Conservation (phyloP, 495 filamentous ascomycete species). For the Aspergillus bertholletiae region DNA sequence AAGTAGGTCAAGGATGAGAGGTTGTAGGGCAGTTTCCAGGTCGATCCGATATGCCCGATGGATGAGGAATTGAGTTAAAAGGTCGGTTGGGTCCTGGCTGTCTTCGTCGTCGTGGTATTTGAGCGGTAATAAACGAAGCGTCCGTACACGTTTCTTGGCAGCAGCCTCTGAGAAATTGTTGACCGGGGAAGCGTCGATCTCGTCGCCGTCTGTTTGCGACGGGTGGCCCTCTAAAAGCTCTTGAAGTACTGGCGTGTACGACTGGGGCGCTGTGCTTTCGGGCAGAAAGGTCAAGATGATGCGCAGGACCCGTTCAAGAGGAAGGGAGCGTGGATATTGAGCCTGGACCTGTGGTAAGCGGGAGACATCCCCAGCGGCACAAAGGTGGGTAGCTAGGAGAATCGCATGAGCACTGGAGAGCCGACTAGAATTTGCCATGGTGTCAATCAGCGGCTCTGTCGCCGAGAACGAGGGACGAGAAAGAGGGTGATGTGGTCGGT, state of each 20-base stretch:
- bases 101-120: constrained; percentile 43
- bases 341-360: constrained; percentile 59
- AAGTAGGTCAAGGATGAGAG: constrained; percentile 67
- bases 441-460: constrained; percentile 4
- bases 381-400: constrained; percentile 44
- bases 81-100: constrained; percentile 46
- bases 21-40: constrained; percentile 69
- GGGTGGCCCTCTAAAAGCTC: constrained; percentile 47
- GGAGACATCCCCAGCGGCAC: constrained; percentile 54
- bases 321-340: constrained; percentile 54
- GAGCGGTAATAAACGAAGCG: constrained; percentile 65
- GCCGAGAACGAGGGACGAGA: background rate
- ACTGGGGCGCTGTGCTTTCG: constrained; percentile 63
- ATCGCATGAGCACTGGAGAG: constrained; percentile 47
- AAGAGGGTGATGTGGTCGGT: constrained; percentile 19
- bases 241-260: constrained; percentile 60
- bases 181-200: constrained; percentile 57
- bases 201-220: constrained; percentile 18
- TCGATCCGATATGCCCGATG: constrained; percentile 76
- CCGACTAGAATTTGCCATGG: constrained; percentile 40
- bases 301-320: constrained; percentile 66
- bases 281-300: constrained; percentile 84
- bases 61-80: constrained; percentile 67
- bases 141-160: constrained; percentile 66
- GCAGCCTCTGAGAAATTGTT: constrained; percentile 59